A percentile compares a stretch with the other conserved stretches of the same genome.
phyloP scores from a whole-genome alignment of 257 asterid genomes.

The Coffea canephora region DNA sequence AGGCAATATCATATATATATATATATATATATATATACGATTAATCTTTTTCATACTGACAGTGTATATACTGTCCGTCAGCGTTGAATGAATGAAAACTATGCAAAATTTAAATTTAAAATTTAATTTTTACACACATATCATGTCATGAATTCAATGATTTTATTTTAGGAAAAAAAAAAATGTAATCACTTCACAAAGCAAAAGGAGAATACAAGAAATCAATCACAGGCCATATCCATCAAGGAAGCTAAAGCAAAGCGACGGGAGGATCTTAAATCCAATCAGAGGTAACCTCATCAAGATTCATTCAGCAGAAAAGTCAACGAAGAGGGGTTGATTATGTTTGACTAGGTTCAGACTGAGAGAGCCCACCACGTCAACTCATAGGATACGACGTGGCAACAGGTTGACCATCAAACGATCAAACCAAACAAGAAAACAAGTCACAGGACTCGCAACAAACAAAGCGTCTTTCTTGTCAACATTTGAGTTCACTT shows the following conservation, averaged over 20 bases:
- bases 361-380: constrained; percentile 11
- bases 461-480: constrained; percentile 2
- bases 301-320: constrained; percentile 27
- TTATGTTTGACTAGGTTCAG: neutral
- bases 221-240: neutral
- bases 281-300: constrained; percentile 44
- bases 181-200: too few relatives aligned
- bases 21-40: too few relatives aligned
- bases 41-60: too few relatives aligned
- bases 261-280: constrained; percentile 31
- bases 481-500: neutral
- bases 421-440: neutral
- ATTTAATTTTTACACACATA: too few relatives aligned
- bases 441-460: too few relatives aligned
- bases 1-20: too few relatives aligned
- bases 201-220: neutral
- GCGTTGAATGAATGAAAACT: too few relatives aligned
- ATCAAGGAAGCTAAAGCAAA: constrained; percentile 1
- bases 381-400: constrained; percentile 37
- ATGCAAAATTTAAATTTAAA: too few relatives aligned
- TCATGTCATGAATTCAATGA: too few relatives aligned
- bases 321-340: constrained; percentile 37
- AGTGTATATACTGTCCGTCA: too few relatives aligned
- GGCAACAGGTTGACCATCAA: constrained; percentile 45
- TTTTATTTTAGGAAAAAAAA: too few relatives aligned